These are phyloP conservation scores for Termitomyces sp. DNA, from an alignment of 768 basidiomycete species.

Conservation along the genomic window DNA sequence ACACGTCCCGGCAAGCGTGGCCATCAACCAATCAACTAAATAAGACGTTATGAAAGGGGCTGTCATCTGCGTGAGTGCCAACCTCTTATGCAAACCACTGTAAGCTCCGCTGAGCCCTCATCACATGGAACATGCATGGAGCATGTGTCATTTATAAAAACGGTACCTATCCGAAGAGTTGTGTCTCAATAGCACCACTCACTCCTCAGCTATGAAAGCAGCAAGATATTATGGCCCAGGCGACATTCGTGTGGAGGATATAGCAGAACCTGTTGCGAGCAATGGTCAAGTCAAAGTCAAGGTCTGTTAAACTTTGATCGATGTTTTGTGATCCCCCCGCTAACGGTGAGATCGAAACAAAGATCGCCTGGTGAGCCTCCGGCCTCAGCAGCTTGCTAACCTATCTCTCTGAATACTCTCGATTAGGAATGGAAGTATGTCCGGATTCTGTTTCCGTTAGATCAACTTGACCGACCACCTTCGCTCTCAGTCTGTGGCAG, in stretches of 20 bases:
- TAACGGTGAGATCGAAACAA: neutral
- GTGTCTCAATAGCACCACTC: neutral
- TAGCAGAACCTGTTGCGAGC: slow-evolving; percentile 32
- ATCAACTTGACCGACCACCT: neutral
- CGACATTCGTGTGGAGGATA: slow-evolving; percentile 41
- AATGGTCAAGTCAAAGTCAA: slow-evolving; percentile 43
- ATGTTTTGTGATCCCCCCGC: neutral
- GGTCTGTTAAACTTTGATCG: slow-evolving; percentile 21
- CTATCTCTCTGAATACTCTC: neutral
- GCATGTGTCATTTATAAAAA: neutral
- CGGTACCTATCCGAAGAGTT: too few species aligned
- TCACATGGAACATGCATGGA: too few species aligned
- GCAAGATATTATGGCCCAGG: slow-evolving; percentile 42
- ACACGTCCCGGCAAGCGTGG: too few species aligned
- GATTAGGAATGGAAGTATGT: slow-evolving; percentile 31
- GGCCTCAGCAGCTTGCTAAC: neutral
- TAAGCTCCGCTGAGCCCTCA: too few species aligned
- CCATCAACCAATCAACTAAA: too few species aligned
- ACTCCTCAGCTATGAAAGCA: slow-evolving; percentile 34
- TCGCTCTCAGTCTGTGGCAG: slow-evolving; percentile 37
- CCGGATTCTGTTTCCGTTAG: neutral
- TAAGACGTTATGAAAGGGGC: too few species aligned
- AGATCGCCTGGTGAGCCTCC: slow-evolving; percentile 28
- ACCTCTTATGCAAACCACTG: too few species aligned
- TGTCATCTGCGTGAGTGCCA: too few species aligned